phyloP scores from a whole-genome alignment of 2,329 filamentous ascomycete genomes.

The Paraphoma sp. region DNA sequence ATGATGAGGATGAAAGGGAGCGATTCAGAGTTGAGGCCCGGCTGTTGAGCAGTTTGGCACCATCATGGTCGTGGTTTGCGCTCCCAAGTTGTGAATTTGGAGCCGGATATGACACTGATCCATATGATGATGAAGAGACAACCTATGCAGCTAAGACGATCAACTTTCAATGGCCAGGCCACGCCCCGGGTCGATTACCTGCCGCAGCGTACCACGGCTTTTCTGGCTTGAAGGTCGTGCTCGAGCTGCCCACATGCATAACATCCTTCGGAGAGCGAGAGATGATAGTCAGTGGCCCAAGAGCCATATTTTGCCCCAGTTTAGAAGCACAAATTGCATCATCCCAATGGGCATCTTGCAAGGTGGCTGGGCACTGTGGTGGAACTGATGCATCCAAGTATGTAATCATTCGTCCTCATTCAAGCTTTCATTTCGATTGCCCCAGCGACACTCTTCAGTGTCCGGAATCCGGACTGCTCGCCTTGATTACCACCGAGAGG shows the following conservation, averaged over 20 bases:
- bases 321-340: too few species aligned
- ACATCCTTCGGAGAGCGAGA: background rate
- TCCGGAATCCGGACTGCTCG: too few species aligned
- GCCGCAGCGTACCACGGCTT: background rate
- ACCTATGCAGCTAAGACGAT: background rate
- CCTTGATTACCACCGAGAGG: too few species aligned
- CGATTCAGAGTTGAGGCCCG: too few species aligned
- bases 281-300: background rate
- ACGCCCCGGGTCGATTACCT: background rate
- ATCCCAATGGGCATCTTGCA: too few species aligned
- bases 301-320: background rate
- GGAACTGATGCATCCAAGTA: too few species aligned
- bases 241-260: background rate
- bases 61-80: conserved; percentile 1
- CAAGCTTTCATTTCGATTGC: too few species aligned
- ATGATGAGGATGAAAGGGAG: too few species aligned
- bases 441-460: too few species aligned
- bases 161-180: background rate
- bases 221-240: background rate
- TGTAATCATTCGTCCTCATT: too few species aligned
- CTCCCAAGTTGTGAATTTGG: background rate
- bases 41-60: background rate
- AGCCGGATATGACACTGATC: background rate
- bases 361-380: too few species aligned
- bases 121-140: background rate